phyloP scores from a whole-genome alignment of 2,329 filamentous ascomycete species.

The Fusarium austroafricanum region DNA sequence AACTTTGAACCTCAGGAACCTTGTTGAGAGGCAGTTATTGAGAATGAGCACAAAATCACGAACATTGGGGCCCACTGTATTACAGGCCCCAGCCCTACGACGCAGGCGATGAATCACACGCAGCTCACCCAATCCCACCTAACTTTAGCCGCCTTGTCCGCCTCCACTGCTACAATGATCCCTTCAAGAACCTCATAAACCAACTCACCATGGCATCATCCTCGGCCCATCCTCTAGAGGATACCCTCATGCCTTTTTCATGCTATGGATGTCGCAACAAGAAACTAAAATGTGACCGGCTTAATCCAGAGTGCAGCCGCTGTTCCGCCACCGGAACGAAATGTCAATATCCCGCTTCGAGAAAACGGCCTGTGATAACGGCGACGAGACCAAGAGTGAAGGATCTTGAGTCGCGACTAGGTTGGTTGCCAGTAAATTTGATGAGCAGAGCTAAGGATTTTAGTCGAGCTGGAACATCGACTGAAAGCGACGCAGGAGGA shows the following conservation, averaged over 20 bases:
- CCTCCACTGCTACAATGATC: too few species aligned
- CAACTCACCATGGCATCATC: constrained; percentile 26
- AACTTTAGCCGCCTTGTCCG: neutral
- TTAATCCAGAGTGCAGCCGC: constrained; percentile 41
- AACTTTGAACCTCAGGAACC: too few species aligned
- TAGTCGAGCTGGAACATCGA: constrained; percentile 42
- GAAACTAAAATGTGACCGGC: constrained; percentile 49
- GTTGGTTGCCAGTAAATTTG: constrained; percentile 9
- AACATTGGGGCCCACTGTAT: too few species aligned
- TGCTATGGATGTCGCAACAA: constrained; percentile 45
- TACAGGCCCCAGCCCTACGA: too few species aligned
- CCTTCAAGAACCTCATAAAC: neutral
- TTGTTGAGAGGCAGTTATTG: too few species aligned
- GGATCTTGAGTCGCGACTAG: constrained; percentile 44
- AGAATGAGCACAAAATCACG: too few species aligned
- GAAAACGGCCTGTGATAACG: constrained; percentile 42
- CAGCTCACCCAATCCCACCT: too few species aligned
- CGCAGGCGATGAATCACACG: too few species aligned
- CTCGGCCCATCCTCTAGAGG: neutral
- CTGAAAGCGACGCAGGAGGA: constrained; percentile 33
- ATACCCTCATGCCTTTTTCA: constrained; percentile 38
- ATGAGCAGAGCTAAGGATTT: neutral
- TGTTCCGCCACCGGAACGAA: constrained; percentile 36
- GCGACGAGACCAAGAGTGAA: constrained; percentile 45
- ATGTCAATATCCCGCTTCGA: constrained; percentile 46